Conservation (phyloP, 192 early-diverging fungal species). For the Paraglomus occultum region DNA sequence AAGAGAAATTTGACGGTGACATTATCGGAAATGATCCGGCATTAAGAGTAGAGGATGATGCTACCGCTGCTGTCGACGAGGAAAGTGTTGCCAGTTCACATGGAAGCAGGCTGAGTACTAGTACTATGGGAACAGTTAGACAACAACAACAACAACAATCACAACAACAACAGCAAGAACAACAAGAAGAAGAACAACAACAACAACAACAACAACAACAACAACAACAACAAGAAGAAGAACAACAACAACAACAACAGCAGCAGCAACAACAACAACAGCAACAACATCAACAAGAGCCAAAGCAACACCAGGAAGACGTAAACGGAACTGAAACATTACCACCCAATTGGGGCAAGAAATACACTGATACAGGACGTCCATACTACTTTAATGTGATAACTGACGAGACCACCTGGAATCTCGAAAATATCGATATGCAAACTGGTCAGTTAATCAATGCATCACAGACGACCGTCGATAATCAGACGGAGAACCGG, state of each 20-base stretch:
- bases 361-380: conserved; percentile 42
- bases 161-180: not conserved
- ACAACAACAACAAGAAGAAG: not conserved
- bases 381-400: conserved; percentile 55
- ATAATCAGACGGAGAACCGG: not conserved
- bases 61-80: not conserved
- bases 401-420: conserved; percentile 56
- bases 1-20: not conserved
- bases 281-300: no score
- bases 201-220: no score
- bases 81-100: conserved; percentile 22
- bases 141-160: conserved; percentile 11
- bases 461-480: not conserved
- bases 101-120: conserved; percentile 9
- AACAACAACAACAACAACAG: not conserved
- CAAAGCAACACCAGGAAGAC: not conserved
- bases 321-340: conserved; percentile 26
- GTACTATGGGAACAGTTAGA: conserved; percentile 6
- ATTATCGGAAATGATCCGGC: not conserved
- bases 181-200: no score
- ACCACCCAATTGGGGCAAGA: conserved; percentile 50
- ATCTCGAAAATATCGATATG: conserved; percentile 38
- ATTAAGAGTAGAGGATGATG: not conserved
- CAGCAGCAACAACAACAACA: not conserved
- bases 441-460: conserved; percentile 16